These are phyloP conservation scores for Hypomontagnella monticulosa DNA, from an alignment of 495 filamentous ascomycete genomes.

Conservation along the genomic window DNA sequence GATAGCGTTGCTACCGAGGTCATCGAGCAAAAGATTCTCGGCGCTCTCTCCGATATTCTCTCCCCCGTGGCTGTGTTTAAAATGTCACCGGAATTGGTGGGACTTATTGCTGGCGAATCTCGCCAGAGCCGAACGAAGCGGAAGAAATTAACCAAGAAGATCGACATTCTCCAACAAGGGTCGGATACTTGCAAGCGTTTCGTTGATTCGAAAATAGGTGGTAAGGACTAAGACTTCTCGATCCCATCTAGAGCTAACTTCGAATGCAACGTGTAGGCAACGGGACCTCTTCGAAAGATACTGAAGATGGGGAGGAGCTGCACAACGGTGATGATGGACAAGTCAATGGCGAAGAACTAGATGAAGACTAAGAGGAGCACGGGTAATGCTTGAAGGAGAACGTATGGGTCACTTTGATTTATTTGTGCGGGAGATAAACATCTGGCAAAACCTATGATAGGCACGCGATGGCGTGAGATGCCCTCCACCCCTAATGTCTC, in stretches of 20 bases:
- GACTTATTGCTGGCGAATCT: conserved; percentile 65
- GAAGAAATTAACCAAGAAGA: conserved; percentile 61
- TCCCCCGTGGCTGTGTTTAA: conserved; percentile 38
- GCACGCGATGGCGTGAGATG: no score
- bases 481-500: neutral
- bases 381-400: neutral
- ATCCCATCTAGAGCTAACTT: neutral
- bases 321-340: no score
- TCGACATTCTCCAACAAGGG: conserved; percentile 60
- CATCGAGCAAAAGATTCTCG: conserved; percentile 68
- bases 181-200: conserved; percentile 61
- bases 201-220: conserved; percentile 21
- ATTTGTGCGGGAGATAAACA: no score
- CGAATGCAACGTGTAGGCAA: conserved; percentile 4
- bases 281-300: neutral
- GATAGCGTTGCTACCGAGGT: conserved; percentile 68
- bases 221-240: conserved; percentile 1
- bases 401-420: no score
- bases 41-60: conserved; percentile 52
- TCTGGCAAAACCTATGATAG: no score
- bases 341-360: conserved; percentile 2
- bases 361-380: neutral
- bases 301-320: neutral
- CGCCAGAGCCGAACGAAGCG: conserved; percentile 57
- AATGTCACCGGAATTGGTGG: conserved; percentile 54